Base-by-base conservation (phyloP, 805 yeast genomes). In the Komagataella kurtzmanii region DNA sequence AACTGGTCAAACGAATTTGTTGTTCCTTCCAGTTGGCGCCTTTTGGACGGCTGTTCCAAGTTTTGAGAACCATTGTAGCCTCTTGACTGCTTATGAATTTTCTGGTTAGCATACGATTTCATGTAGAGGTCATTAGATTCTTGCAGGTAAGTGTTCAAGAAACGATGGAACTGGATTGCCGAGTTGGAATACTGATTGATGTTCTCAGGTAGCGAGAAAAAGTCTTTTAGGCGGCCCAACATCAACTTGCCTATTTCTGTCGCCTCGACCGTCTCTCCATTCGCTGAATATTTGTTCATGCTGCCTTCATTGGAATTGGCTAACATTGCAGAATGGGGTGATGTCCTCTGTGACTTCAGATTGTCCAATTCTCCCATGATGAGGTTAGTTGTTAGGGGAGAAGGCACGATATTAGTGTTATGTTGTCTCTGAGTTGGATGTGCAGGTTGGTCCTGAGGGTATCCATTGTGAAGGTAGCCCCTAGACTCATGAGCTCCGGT, bases 291-390 rank as follows among this genome's bases (percentile, higher is more conserved):
- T 17, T 12, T 45, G 44, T 30, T 30, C n/a, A 30, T 10, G 10
- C 14, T 10, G 12, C 6, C 40, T 10, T 23, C 36, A 24, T 17
- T 24, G 17, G 8, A 30, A n/a, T 24, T 48, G 7, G 49, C n/a
- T 7, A 21, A 21, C 7, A 46, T 50, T 3, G 47, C 49, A 6
- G 52, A 46, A 17, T 46, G 45, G 14, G 46, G 40, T 14, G 47
- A 46, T 40, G 46, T 46, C 3, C 46, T 17, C 17, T 48, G 23
- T 14, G 40, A 5, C 40, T 30, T 30, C 14, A 30, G 14, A 19
- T 49, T 54, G 43, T 52, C 54, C 44, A 56, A 24, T 17, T 51
- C 40, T 49, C 6, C 53, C 48, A 18, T 50, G 52, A 30, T 19
- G 7, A 19, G 49, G 7, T 14, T 48, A 51, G 21, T 24, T 1